Evolutionary conservation across 1,139 yeast genomes (phyloP), one percentile per base, ranked within the genome.

Genomic region (Taiozyma sp.): DNA sequence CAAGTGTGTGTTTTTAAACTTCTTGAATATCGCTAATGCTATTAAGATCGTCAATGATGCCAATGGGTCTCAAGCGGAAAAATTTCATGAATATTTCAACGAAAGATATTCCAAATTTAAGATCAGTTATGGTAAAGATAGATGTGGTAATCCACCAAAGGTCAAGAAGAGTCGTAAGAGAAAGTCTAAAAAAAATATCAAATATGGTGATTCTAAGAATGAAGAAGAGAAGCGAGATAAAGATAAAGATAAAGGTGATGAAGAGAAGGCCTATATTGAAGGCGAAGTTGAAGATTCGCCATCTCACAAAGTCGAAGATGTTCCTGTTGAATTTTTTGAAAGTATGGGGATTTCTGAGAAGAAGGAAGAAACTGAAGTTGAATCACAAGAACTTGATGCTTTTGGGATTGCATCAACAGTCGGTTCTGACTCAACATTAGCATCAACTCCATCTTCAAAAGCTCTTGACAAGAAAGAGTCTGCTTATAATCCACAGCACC

Each of bases 1-100:
- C 65, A 85, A 84, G 62, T 87, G 95, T 72, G 91, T 91, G 30
- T 87, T 88, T 72, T 80, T 87, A 53, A 87, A 87, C 65, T 87
- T 87, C 62, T 81, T 85, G 57, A 86, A 85, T 64, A 87, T 87
- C 57, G 78, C 87, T 14, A 81, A 84, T 65, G 92, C 95, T 2
- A 85, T 87, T 54, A 84, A 81, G 53, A 84, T 90, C 24, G 85
- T 87, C 51, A 91, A 85, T 66, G 90, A 88, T 23, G 82, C 83
- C 52, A 67, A 80, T 49, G 65, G 65, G 7, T 53, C 79, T 4
- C 73, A 68, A 47, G 58, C 65, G 22, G 56, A 57, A 4, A 55
- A 59, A 22, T 70, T 70, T 44, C 70, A 72, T 54, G 70, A 68
- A 27, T 62, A 61, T 43, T 74, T 80, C 54, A 74, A 75, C 52